Evolutionary conservation across 495 filamentous ascomycete species (phyloP).

Genomic region (Penicillium atrosanguineum): DNA sequence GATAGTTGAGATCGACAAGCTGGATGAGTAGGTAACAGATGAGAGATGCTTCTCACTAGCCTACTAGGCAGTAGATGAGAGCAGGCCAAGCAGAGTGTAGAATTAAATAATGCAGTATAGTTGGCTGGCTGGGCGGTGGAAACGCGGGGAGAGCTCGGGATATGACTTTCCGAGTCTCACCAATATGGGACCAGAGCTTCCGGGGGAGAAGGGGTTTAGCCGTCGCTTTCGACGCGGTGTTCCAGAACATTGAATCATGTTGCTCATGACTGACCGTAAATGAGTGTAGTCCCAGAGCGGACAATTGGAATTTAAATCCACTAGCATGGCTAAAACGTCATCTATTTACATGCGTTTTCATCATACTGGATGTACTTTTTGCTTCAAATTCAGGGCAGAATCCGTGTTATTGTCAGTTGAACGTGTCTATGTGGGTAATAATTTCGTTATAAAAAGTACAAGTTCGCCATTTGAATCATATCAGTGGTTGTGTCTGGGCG

Average conservation of each 20-base stretch:
- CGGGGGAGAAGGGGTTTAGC: background rate
- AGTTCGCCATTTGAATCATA: background rate
- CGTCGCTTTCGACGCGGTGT: background rate
- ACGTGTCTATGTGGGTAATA: background rate
- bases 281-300: background rate
- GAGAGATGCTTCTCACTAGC: too few species aligned
- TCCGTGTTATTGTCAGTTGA: background rate
- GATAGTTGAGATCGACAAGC: too few species aligned
- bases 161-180: background rate
- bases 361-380: too few species aligned
- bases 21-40: too few species aligned
- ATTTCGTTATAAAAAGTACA: background rate
- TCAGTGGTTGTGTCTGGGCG: conserved; percentile 53
- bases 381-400: too few species aligned
- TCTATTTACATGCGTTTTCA: background rate
- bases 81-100: background rate
- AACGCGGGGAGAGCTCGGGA: background rate
- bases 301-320: background rate
- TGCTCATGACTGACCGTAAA: background rate
- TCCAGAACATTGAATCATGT: background rate
- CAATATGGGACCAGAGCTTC: background rate
- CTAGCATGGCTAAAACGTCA: background rate
- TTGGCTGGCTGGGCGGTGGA: background rate
- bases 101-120: background rate
- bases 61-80: too few species aligned